Percentiles rank a stretch among this genome's conserved stretches.
These are phyloP conservation scores for Penicillium sp. DNA, from an alignment of 2,329 filamentous ascomycete species.

Conservation along the genomic window DNA sequence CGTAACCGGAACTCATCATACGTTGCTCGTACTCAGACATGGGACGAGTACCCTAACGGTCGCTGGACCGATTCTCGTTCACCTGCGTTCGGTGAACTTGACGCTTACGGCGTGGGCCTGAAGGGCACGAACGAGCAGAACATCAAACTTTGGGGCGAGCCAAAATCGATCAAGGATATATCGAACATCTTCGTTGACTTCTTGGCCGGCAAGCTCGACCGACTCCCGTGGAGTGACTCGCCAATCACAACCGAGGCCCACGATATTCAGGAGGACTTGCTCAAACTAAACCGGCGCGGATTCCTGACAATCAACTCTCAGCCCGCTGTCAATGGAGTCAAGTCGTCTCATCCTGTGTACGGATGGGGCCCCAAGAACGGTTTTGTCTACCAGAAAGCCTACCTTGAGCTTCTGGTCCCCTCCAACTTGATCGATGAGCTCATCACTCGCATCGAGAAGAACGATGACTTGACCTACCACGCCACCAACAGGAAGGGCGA, in stretches of 20 bases:
- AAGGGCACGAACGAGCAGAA: constrained; percentile 96
- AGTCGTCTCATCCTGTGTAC: constrained; percentile 80
- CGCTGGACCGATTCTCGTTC: constrained; percentile 97
- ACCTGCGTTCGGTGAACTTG: constrained; percentile 91
- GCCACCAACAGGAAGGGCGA: constrained; percentile 81
- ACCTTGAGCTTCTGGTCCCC: constrained; percentile 85
- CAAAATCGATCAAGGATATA: constrained; percentile 74
- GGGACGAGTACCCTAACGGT: constrained; percentile 98
- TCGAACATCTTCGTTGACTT: constrained; percentile 82
- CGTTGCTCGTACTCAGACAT: constrained; percentile 90
- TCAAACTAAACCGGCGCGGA: constrained; percentile 79
- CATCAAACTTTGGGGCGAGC: constrained; percentile 89
- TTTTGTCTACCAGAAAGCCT: constrained; percentile 98
- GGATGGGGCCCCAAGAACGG: constrained; percentile 95
- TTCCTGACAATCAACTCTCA: constrained; percentile 97
- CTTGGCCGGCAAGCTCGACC: constrained; percentile 74
- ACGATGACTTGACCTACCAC: constrained; percentile 88
- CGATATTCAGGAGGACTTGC: constrained; percentile 70
- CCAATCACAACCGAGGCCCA: constrained; percentile 81
- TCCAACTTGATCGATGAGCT: constrained; percentile 76
- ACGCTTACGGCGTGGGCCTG: constrained; percentile 89
- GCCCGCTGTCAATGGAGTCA: constrained; percentile 86
- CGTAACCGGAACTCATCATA: constrained; percentile 95
- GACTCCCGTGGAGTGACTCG: constrained; percentile 90
- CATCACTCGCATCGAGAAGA: constrained; percentile 70